These are phyloP conservation scores for Glycine tomentella DNA, from an alignment of 306 rosid species.

Conservation along the genomic window DNA sequence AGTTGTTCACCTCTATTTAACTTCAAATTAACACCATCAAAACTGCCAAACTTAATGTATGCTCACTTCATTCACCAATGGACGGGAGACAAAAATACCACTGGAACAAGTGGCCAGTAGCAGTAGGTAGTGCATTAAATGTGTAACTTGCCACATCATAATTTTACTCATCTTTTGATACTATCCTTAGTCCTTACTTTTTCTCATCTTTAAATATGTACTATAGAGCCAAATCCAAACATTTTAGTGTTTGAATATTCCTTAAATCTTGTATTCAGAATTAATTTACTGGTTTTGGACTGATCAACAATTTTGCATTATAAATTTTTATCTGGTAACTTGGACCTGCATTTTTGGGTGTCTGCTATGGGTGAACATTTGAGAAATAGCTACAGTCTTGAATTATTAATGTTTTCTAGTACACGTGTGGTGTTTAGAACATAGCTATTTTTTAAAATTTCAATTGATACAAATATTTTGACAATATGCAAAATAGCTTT, in stretches of 20 bases:
- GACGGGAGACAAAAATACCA: neutral
- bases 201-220: neutral
- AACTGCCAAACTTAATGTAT: slow-evolving; percentile 11
- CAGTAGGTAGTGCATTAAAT: slow-evolving; percentile 28
- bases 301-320: neutral
- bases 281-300: neutral
- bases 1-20: slow-evolving; percentile 18
- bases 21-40: neutral
- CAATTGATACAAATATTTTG: neutral
- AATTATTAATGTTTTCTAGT: neutral
- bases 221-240: neutral
- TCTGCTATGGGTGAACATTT: neutral
- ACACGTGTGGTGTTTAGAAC: neutral
- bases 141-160: neutral
- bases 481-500: neutral
- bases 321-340: neutral
- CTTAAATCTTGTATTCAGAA: neutral
- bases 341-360: neutral
- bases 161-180: slow-evolving; percentile 8
- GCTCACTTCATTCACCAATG: neutral
- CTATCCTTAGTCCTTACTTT: neutral
- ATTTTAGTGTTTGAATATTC: too few species aligned
- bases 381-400: neutral
- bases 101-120: neutral
- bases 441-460: too few species aligned